Evolutionary conservation across 192 early-diverging fungal genomes (phyloP).

Genomic region (Neocallimastix lanati): DNA sequence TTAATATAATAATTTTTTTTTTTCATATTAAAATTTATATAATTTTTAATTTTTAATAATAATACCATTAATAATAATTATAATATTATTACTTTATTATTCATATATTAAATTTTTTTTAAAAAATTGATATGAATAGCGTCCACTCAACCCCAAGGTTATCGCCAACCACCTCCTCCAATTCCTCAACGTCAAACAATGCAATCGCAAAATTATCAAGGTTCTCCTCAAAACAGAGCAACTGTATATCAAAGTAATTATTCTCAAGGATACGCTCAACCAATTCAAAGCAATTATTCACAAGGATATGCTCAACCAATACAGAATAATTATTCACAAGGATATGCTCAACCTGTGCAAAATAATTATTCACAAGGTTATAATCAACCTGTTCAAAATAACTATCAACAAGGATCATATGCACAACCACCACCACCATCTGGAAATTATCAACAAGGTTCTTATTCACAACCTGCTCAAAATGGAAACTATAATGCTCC

Average conservation of each 20-base stretch:
- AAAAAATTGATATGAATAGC: too few species aligned
- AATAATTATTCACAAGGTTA: neutral
- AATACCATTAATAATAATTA: too few species aligned
- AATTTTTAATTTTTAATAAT: too few species aligned
- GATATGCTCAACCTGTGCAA: neutral
- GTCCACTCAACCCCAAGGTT: neutral
- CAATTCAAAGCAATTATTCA: neutral
- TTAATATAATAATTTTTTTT: too few species aligned
- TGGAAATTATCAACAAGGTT: neutral
- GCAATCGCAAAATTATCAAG: neutral
- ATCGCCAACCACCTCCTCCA: neutral
- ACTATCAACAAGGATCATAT: neutral
- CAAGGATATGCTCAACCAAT: neutral
- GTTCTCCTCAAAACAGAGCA: neutral
- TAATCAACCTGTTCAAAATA: neutral
- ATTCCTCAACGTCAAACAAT: neutral
- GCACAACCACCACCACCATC: neutral
- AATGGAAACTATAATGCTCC: neutral
- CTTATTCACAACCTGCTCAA: neutral
- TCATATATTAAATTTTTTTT: too few species aligned
- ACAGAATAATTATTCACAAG: neutral
- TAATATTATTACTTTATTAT: too few species aligned
- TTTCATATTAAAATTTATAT: too few species aligned
- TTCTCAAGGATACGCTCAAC: neutral
- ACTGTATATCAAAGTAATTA: neutral